These are phyloP conservation scores for Trichoderma sp. DNA, from an alignment of 2,329 filamentous ascomycete genomes.

Conservation along the genomic window DNA sequence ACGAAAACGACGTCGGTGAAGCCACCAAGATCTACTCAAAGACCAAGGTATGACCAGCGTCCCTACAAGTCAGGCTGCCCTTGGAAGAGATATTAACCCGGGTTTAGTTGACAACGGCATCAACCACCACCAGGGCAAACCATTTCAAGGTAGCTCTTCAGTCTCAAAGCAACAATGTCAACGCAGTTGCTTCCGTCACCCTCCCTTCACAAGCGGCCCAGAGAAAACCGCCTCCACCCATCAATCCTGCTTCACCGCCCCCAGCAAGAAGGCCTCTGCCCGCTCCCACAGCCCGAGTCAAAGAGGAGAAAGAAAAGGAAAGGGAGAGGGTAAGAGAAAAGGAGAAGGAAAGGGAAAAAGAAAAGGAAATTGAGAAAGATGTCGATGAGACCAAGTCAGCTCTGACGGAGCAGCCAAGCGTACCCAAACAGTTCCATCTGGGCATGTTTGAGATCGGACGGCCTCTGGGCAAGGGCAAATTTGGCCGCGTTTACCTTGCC, in stretches of 20 bases:
- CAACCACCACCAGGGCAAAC: conserved; percentile 65
- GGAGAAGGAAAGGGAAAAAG: not conserved
- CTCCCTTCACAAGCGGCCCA: conserved; percentile 66
- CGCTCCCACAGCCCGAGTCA: conserved; percentile 40
- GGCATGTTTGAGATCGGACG: conserved; percentile 77
- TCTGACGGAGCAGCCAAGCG: conserved; percentile 55
- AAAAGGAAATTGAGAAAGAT: conserved; percentile 47
- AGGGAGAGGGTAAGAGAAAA: not conserved
- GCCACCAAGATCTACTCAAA: conserved; percentile 62
- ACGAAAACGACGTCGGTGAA: conserved; percentile 72
- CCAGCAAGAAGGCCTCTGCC: conserved; percentile 46
- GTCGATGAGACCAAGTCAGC: conserved; percentile 49
- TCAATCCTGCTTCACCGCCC: conserved; percentile 48
- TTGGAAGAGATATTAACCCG: not conserved
- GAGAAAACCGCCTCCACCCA: conserved; percentile 36
- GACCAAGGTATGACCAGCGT: conserved; percentile 61
- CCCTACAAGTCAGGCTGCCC: not conserved
- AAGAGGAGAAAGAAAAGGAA: not conserved
- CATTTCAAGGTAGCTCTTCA: conserved; percentile 84
- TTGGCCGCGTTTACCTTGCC: conserved; percentile 70
- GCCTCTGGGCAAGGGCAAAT: conserved; percentile 70
- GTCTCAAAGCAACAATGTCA: conserved; percentile 68
- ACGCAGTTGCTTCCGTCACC: conserved; percentile 63
- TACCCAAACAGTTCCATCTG: conserved; percentile 72
- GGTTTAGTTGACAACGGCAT: conserved; percentile 25